Base-by-base conservation (phyloP, 352 stramenopile genomes). In the Phytophthora sojae region DNA sequence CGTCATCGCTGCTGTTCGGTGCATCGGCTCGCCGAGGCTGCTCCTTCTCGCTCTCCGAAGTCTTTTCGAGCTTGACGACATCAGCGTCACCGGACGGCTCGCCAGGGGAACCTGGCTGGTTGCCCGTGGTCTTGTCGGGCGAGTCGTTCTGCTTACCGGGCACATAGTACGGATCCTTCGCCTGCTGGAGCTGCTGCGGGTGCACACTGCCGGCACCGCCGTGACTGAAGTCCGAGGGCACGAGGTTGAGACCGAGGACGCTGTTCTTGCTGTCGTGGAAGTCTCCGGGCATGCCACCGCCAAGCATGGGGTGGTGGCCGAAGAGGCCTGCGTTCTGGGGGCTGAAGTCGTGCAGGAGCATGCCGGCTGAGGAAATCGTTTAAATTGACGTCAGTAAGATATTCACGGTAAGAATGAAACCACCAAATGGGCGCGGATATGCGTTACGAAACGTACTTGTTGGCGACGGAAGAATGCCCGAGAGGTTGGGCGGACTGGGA, bases 311-410 rank as follows among this genome's bases (percentile, higher is more conserved):
- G 56, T 89, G 81, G 29, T 92, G 81, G 37, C 79, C 78, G 56
- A 83, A 85, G 6, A 88, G 69, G 19, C 76, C 72, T 30, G 63
- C 76, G 57, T 85, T 83, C 59, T 90, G 83, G 0, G 85, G 82
- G 30, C 85, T 94, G 67, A 94, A 93, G 7, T 94, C 87, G 51
- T 94, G 85, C 29, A 94, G 72, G 9, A 94, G 74, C 87, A 94
- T 93, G 37, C 79, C 89, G 0, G 87, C 85, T 88, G 37, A 19
- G 59, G 53, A 39, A 75, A 63, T 8, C 2, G 15, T 25, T 42
- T 50, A 60, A 66, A 17, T 49, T 45, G 14, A 59, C 9, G 57
- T 78, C 29, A 78, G 56, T 52, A 69, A 47, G 26, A 14, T 49
- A n/a, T 56, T 71, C 29, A 44, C 12, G n/a, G 32, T 21, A n/a